A percentile compares a stretch with the other conserved stretches of the same genome.
These are phyloP conservation scores for Logfia minima DNA, from an alignment of 129 eudicot genomes.

Conservation along the genomic window DNA sequence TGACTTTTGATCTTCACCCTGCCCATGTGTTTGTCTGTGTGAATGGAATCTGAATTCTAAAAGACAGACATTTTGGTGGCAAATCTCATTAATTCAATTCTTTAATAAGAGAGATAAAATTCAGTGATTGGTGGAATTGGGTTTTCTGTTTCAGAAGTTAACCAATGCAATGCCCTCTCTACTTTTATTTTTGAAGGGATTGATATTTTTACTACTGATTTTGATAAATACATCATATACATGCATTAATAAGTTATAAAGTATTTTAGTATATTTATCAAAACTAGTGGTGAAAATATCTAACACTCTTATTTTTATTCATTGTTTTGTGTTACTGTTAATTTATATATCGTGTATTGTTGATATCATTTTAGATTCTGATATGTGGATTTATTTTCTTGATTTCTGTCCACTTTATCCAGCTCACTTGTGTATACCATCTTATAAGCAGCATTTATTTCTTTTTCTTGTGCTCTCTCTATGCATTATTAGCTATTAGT, in stretches of 20 bases:
- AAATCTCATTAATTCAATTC: not conserved
- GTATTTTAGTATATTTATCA: no score
- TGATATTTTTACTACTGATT: no score
- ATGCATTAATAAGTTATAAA: no score
- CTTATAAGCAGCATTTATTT: not conserved
- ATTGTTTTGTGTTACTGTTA: no score
- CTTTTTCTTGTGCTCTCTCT: not conserved
- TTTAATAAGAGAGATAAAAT: not conserved
- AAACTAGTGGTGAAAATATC: no score
- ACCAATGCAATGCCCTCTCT: not conserved
- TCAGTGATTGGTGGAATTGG: constrained; percentile 23
- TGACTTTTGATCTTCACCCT: not conserved
- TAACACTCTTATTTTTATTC: no score
- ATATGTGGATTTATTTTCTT: constrained; percentile 13
- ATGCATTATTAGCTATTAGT: not conserved
- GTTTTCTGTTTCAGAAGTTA: constrained; percentile 21
- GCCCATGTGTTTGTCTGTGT: not conserved
- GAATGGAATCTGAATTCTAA: constrained; percentile 6
- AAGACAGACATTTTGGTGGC: not conserved
- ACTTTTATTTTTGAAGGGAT: not conserved
- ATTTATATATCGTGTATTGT: not conserved
- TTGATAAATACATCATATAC: no score
- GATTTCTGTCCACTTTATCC: constrained; percentile 16
- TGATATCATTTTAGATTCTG: constrained; percentile 11
- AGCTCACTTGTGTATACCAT: constrained; percentile 18